phyloP scores from a whole-genome alignment of 2,329 filamentous ascomycete genomes.

The Hypoxylon sp. region DNA sequence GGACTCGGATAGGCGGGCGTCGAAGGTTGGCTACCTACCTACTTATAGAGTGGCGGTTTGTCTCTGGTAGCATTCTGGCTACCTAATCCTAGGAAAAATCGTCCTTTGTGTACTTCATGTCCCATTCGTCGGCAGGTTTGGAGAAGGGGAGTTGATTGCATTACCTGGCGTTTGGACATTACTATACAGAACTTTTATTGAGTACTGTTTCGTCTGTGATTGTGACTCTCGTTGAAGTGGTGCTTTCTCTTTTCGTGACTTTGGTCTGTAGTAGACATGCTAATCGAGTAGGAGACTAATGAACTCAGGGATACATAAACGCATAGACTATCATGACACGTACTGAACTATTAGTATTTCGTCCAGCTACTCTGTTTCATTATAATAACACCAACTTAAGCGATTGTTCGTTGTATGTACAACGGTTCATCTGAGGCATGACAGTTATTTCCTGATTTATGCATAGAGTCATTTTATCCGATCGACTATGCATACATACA shows the following conservation, averaged over 20 bases:
- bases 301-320: not conserved
- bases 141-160: slow-evolving; percentile 46
- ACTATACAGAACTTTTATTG: slow-evolving; percentile 41
- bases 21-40: slow-evolving; percentile 25
- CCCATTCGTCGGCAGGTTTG: slow-evolving; percentile 37
- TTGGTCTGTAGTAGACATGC: slow-evolving; percentile 1
- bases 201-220: slow-evolving; percentile 25
- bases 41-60: slow-evolving; percentile 36
- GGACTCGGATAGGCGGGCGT: slow-evolving; percentile 25
- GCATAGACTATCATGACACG: not conserved
- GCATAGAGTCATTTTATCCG: slow-evolving; percentile 6
- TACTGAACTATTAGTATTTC: not conserved
- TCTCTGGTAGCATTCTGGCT: slow-evolving; percentile 44
- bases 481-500: slow-evolving; percentile 1
- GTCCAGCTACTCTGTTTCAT: not conserved
- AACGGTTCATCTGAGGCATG: not conserved
- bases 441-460: not conserved
- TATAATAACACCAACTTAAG: not conserved
- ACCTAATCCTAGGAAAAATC: slow-evolving; percentile 35
- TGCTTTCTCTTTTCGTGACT: not conserved
- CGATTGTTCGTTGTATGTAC: not conserved
- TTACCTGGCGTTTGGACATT: slow-evolving; percentile 38
- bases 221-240: not conserved
- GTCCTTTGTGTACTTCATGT: slow-evolving; percentile 40
- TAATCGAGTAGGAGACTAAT: slow-evolving; percentile 1